A percentile compares a stretch with the other conserved stretches of the same genome.
Evolutionary conservation across 805 yeast genomes (phyloP).

Genomic region (Priceomyces carsonii): DNA sequence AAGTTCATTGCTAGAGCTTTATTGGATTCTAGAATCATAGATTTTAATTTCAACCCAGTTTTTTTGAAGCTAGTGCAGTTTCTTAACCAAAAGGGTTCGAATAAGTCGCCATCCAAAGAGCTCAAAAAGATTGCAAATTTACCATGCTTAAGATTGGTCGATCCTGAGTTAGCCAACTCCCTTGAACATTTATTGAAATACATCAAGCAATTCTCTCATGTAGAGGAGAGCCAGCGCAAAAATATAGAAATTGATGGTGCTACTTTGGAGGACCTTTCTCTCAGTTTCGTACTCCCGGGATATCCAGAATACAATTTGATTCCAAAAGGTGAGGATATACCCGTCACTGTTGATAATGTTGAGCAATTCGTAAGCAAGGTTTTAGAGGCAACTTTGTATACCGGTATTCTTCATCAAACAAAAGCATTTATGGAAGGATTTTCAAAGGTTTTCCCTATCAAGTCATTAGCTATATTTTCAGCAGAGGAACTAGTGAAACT

Average conservation of each 20-base stretch:
- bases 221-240: slow-evolving; percentile 16
- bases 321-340: slow-evolving; percentile 52
- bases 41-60: slow-evolving; percentile 69
- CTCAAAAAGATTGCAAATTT: slow-evolving; percentile 28
- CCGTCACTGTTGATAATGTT: slow-evolving; percentile 55
- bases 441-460: slow-evolving; percentile 76
- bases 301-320: slow-evolving; percentile 58
- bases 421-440: slow-evolving; percentile 77
- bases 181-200: slow-evolving; percentile 50
- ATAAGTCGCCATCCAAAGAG: slow-evolving; percentile 11
- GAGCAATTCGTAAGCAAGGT: slow-evolving; percentile 57
- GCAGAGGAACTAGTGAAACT: slow-evolving; percentile 71
- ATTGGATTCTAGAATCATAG: slow-evolving; percentile 84
- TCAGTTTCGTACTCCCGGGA: slow-evolving; percentile 80
- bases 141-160: slow-evolving; percentile 50
- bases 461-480: slow-evolving; percentile 68
- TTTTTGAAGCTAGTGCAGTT: slow-evolving; percentile 63
- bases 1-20: slow-evolving; percentile 83
- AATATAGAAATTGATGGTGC: slow-evolving; percentile 31
- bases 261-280: slow-evolving; percentile 53
- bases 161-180: slow-evolving; percentile 59
- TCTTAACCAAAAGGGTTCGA: slow-evolving; percentile 18
- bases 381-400: slow-evolving; percentile 56
- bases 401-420: slow-evolving; percentile 67
- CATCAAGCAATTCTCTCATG: slow-evolving; percentile 24